These are phyloP conservation scores for Solanum arcanum DNA, from an alignment of 257 asterid genomes.

Conservation along the genomic window DNA sequence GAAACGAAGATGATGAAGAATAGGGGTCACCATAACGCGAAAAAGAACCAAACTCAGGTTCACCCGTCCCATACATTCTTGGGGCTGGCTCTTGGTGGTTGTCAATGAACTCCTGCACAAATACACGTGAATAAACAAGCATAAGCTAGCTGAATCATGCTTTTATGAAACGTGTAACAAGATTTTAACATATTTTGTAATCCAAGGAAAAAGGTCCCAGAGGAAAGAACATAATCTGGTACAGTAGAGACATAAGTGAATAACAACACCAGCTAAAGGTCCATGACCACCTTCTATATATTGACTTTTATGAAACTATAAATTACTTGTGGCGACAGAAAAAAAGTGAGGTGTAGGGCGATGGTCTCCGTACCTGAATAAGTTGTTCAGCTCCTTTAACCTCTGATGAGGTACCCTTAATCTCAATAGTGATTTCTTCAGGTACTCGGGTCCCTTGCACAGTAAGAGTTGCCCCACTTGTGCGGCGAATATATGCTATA, in stretches of 20 bases:
- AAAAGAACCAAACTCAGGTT: not conserved
- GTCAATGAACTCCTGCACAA: conserved; percentile 5
- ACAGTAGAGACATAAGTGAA: not conserved
- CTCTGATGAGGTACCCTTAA: conserved; percentile 74
- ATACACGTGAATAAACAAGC: not conserved
- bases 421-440: conserved; percentile 77
- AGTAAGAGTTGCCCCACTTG: conserved; percentile 65
- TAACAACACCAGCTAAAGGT: not conserved
- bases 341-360: not conserved
- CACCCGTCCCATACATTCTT: conserved; percentile 2
- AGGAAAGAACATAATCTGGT: not conserved
- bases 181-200: not conserved
- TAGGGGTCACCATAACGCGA: conserved; percentile 4
- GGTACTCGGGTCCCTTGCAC: conserved; percentile 74
- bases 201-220: not conserved
- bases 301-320: not conserved
- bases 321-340: not conserved
- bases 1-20: conserved; percentile 1
- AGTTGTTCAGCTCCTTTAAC: conserved; percentile 81
- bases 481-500: conserved; percentile 68
- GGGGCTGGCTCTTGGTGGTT: conserved; percentile 2
- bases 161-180: not conserved
- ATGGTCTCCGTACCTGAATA: conserved; percentile 40
- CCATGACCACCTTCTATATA: not conserved
- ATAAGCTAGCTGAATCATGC: not conserved